Evolutionary conservation across 164 flowering plant genomes (phyloP).

Genomic region (Magnolia changhungtana): DNA sequence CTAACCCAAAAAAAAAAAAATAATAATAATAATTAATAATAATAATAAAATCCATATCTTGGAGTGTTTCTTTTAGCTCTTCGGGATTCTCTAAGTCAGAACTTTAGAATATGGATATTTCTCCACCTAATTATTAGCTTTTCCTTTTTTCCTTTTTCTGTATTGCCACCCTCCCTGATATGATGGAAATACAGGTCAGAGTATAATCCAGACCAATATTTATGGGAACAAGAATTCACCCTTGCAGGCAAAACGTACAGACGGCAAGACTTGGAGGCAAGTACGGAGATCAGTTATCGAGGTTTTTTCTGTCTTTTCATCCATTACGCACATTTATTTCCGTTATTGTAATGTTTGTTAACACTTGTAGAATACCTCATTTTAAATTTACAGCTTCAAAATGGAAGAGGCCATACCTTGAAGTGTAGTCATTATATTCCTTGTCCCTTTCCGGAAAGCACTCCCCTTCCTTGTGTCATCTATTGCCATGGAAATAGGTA

Average conservation of each 20-base stretch:
- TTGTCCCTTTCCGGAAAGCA: conserved; percentile 53
- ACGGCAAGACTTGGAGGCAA: conserved; percentile 94
- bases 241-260: conserved; percentile 77
- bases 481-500: conserved; percentile 99
- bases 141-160: background rate
- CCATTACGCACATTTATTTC: too few species aligned
- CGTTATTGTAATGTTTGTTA: conserved; percentile 1
- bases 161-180: background rate
- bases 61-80: background rate
- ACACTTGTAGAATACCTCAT: conserved; percentile 7
- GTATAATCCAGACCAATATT: conserved; percentile 85
- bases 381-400: conserved; percentile 52
- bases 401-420: conserved; percentile 66
- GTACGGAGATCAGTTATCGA: conserved; percentile 45
- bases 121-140: background rate
- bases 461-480: conserved; percentile 91
- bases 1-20: too few species aligned
- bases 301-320: conserved; percentile 10
- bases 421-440: conserved; percentile 91
- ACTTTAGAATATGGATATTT: background rate
- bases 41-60: background rate
- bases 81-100: background rate
- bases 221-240: conserved; percentile 86
- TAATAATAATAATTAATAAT: too few species aligned
- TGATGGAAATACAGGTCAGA: conserved; percentile 62